A percentile compares a stretch with the other conserved stretches of the same genome.
Conservation (phyloP, 2,329 filamentous ascomycete genomes). For the Colletotrichum orchidophilum region DNA sequence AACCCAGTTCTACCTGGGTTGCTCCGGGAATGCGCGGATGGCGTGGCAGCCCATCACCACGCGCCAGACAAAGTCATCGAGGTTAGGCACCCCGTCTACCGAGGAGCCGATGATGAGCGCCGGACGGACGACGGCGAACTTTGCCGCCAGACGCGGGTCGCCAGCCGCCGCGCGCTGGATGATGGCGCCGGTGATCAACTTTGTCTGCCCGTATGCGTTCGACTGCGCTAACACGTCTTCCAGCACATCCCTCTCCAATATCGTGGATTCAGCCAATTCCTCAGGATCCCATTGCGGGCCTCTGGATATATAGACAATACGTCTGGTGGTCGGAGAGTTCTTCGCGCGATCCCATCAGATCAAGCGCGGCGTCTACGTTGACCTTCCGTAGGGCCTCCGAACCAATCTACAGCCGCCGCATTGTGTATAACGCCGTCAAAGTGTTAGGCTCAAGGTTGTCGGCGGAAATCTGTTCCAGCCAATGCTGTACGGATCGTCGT, state of each 20-base stretch:
- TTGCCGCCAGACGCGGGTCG: neutral
- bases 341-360: neutral
- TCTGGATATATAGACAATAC: neutral
- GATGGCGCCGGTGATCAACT: neutral
- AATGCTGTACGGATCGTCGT: neutral
- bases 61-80: conserved; percentile 4
- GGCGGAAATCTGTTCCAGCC: neutral
- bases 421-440: neutral
- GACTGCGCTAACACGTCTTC: neutral
- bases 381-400: neutral
- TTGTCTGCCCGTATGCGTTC: neutral
- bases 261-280: neutral
- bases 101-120: conserved; percentile 6
- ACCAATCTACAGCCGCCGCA: neutral
- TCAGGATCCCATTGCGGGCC: neutral
- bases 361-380: neutral
- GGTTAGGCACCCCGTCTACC: neutral
- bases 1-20: neutral
- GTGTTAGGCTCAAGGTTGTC: neutral
- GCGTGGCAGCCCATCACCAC: neutral
- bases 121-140: neutral
- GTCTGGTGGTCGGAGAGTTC: neutral
- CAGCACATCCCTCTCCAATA: neutral
- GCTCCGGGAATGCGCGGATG: neutral
- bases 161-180: neutral